Evolutionary conservation across 352 stramenopile species (phyloP).

Genomic region (Phytophthora nicotianae): DNA sequence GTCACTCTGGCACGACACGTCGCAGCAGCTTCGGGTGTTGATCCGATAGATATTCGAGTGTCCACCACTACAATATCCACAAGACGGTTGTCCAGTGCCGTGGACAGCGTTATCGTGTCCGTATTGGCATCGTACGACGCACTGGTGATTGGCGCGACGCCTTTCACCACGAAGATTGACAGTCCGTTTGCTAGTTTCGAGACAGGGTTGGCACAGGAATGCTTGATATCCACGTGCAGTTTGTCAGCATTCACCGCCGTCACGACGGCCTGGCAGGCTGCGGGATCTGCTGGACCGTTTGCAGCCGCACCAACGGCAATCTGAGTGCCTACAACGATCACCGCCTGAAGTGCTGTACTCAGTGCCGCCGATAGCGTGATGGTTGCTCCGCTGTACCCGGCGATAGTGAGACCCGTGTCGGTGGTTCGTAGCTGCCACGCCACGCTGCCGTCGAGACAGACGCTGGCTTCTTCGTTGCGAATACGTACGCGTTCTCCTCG

Average conservation of each 20-base stretch:
- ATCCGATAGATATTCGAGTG: slow-evolving; percentile 34
- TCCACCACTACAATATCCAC: slow-evolving; percentile 25
- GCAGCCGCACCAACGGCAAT: slow-evolving; percentile 45
- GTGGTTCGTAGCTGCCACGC: slow-evolving; percentile 50
- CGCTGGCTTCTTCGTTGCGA: slow-evolving; percentile 56
- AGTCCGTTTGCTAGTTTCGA: slow-evolving; percentile 13
- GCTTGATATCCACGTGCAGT: slow-evolving; percentile 20
- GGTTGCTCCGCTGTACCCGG: slow-evolving; percentile 31
- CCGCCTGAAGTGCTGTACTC: slow-evolving; percentile 20
- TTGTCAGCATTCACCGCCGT: slow-evolving; percentile 20
- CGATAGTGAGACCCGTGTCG: slow-evolving; percentile 37
- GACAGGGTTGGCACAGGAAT: slow-evolving; percentile 23
- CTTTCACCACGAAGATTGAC: slow-evolving; percentile 28
- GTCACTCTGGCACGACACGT: slow-evolving; percentile 31
- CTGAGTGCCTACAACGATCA: slow-evolving; percentile 40
- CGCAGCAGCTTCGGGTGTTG: slow-evolving; percentile 17
- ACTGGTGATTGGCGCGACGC: slow-evolving; percentile 23
- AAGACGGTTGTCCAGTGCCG: slow-evolving; percentile 21
- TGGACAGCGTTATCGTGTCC: slow-evolving; percentile 25
- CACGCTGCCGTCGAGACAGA: slow-evolving; percentile 68
- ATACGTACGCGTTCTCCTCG: slow-evolving; percentile 70
- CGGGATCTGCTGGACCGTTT: slow-evolving; percentile 29
- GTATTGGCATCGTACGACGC: slow-evolving; percentile 4
- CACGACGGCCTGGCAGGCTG: slow-evolving; percentile 31
- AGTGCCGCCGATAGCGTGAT: slow-evolving; percentile 57